phyloP scores from a whole-genome alignment of 176 grass and related monocot genomes.

The Poa pratensis region DNA sequence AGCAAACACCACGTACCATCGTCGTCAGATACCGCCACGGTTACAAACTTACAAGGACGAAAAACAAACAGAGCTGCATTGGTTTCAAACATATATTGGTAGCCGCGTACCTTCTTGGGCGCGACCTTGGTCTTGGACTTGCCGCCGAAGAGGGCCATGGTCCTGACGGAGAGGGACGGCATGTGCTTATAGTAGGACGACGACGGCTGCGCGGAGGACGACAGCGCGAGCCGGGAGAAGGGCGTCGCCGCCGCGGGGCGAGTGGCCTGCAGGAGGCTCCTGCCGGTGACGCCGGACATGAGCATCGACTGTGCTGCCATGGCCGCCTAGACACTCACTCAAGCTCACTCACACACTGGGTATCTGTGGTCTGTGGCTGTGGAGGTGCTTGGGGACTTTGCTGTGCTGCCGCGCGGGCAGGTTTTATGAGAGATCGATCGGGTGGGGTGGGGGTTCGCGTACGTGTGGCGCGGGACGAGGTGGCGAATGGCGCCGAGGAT shows the following conservation, averaged over 20 bases:
- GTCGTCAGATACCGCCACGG: not conserved
- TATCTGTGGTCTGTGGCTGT: no score
- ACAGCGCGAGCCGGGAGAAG: constrained; percentile 34
- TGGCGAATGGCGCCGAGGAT: constrained; percentile 43
- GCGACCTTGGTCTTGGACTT: constrained; percentile 78
- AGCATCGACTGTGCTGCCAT: constrained; percentile 96
- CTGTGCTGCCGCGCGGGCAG: not conserved
- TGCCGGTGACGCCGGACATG: constrained; percentile 58
- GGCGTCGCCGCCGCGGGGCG: constrained; percentile 43
- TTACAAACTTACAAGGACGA: no score
- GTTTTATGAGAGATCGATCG: constrained; percentile 35
- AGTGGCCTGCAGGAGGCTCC: constrained; percentile 45
- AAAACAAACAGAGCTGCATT: not conserved
- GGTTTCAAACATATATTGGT: not conserved
- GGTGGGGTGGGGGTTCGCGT: not conserved
- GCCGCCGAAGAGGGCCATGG: constrained; percentile 67
- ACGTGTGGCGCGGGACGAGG: constrained; percentile 37
- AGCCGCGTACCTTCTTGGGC: constrained; percentile 62
- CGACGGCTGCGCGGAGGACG: not conserved
- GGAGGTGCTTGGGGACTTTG: not conserved
- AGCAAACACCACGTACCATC: not conserved
- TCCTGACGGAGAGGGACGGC: constrained; percentile 55
- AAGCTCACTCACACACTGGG: not conserved
- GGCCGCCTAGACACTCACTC: not conserved
- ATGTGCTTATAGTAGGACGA: constrained; percentile 26